phyloP scores from a whole-genome alignment of 1,284 basidiomycete genomes.

The Leccinum angustisporum region DNA sequence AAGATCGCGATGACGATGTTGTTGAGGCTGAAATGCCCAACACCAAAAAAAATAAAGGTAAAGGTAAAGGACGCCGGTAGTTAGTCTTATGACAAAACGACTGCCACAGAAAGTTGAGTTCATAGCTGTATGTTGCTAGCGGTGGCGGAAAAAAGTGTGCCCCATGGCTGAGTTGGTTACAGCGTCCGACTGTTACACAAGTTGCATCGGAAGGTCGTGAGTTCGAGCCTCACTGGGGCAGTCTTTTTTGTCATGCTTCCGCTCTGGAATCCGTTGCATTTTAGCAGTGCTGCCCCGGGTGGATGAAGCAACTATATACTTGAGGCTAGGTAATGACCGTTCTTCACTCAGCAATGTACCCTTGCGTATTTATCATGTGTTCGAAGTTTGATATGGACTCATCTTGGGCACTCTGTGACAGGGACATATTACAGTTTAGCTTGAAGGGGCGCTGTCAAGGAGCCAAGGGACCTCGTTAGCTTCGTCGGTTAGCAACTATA shows the following conservation, averaged over 20 bases:
- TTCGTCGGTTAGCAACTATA: too few relatives aligned
- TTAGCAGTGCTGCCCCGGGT: too few relatives aligned
- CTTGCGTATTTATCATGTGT: too few relatives aligned
- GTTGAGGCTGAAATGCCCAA: slow-evolving; percentile 79
- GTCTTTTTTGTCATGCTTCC: not conserved
- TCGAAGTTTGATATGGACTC: too few relatives aligned
- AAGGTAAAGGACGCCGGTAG: slow-evolving; percentile 30
- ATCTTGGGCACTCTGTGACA: too few relatives aligned
- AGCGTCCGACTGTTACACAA: slow-evolving; percentile 74
- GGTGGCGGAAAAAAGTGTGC: slow-evolving; percentile 36
- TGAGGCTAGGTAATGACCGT: too few relatives aligned
- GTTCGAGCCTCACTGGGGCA: slow-evolving; percentile 75
- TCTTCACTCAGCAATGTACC: too few relatives aligned
- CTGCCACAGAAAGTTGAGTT: not conserved
- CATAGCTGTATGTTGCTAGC: not conserved
- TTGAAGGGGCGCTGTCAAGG: too few relatives aligned
- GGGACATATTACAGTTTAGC: too few relatives aligned
- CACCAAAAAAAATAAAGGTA: slow-evolving; percentile 49
- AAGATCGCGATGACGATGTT: slow-evolving; percentile 84
- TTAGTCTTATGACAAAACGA: not conserved
- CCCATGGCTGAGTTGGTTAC: slow-evolving; percentile 82
- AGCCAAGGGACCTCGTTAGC: too few relatives aligned
- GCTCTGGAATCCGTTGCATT: too few relatives aligned
- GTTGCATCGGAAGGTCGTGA: slow-evolving; percentile 67
- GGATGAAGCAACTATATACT: too few relatives aligned